Evolutionary conservation across 768 basidiomycete species (phyloP).

Genomic region (Trametes elegans): DNA sequence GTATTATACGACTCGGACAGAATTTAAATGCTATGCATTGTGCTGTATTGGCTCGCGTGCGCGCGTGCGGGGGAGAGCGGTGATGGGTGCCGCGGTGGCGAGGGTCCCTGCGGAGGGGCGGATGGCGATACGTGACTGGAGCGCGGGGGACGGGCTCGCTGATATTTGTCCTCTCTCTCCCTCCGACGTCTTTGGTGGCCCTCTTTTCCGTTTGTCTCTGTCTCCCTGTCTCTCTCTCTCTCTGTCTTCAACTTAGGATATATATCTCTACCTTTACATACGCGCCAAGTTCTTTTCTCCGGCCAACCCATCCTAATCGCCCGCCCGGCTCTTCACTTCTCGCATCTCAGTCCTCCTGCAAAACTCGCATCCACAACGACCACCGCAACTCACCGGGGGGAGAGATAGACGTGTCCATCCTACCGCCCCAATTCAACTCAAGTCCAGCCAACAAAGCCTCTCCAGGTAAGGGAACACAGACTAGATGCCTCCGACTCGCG

Average conservation of each 20-base stretch:
- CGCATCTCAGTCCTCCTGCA: conserved; percentile 17
- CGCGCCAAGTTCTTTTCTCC: conserved; percentile 24
- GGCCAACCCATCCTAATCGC: conserved; percentile 30
- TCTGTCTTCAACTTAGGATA: conserved; percentile 32
- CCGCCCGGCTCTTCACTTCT: conserved; percentile 25
- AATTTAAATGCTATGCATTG: neutral
- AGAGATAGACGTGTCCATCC: conserved; percentile 28
- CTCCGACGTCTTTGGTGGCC: conserved; percentile 30
- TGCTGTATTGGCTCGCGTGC: neutral
- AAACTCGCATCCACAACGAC: conserved; percentile 18
- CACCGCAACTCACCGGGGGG: conserved; percentile 21
- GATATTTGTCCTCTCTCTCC: conserved; percentile 30
- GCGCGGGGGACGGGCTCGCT: conserved; percentile 12
- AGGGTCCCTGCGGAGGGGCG: conserved; percentile 25
- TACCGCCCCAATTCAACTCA: conserved; percentile 1
- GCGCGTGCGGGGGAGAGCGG: neutral
- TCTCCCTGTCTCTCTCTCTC: conserved; percentile 33
- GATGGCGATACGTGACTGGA: conserved; percentile 24
- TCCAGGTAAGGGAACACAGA: conserved; percentile 11
- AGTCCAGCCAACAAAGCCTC: conserved; percentile 3
- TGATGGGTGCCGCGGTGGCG: conserved; percentile 20
- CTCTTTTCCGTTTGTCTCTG: conserved; percentile 28
- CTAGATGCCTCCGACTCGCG: neutral
- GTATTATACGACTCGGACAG: neutral
- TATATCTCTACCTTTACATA: conserved; percentile 34